Evolutionary conservation across 2,329 filamentous ascomycete genomes (phyloP).

Genomic region (Cercospora sp.): DNA sequence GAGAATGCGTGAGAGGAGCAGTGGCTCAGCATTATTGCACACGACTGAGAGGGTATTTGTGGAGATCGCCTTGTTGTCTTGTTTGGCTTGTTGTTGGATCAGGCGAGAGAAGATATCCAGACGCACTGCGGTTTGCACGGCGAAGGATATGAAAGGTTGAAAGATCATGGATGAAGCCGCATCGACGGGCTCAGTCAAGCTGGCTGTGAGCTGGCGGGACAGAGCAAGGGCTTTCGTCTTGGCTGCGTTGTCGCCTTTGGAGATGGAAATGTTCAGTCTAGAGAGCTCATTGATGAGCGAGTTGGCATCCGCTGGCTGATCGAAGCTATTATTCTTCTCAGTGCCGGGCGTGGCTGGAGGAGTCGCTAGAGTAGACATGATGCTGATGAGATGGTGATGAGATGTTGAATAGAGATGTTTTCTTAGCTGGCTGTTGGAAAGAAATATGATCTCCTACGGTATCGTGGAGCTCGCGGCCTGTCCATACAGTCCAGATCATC

Average conservation of each 20-base stretch:
- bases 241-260: conserved; percentile 1
- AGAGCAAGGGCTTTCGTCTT: neutral
- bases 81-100: neutral
- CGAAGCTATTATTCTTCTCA: neutral
- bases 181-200: conserved; percentile 9
- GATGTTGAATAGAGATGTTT: neutral
- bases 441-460: neutral
- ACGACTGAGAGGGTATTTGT: neutral
- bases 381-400: neutral
- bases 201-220: conserved; percentile 10
- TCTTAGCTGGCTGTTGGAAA: neutral
- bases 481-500: neutral
- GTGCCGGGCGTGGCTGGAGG: neutral
- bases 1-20: neutral
- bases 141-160: conserved; percentile 9
- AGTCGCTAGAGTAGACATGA: neutral
- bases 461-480: neutral
- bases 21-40: neutral
- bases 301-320: neutral
- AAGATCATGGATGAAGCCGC: conserved; percentile 12
- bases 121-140: conserved; percentile 11
- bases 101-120: conserved; percentile 12
- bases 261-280: neutral
- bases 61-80: neutral
- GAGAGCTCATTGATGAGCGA: neutral